These are phyloP conservation scores for Glonium stellatum DNA, from an alignment of 495 filamentous ascomycete species.

Conservation along the genomic window DNA sequence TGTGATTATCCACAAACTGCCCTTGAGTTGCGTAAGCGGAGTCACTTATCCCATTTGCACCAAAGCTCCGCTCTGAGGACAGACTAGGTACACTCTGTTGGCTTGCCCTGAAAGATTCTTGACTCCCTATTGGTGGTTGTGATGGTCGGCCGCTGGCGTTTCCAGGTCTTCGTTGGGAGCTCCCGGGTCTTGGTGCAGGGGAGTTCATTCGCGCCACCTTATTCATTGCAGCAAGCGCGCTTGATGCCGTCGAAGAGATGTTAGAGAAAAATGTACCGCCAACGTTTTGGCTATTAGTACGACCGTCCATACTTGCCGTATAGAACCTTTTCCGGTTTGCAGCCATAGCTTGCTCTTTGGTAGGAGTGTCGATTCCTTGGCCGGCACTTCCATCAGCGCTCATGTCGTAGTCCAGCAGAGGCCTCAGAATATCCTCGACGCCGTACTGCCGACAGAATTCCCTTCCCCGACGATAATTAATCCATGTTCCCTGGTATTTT, in stretches of 20 bases:
- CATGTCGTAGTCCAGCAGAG: constrained; percentile 84
- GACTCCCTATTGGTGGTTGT: constrained; percentile 57
- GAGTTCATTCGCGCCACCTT: constrained; percentile 85
- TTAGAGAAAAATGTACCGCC: constrained; percentile 91
- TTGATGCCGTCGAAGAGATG: constrained; percentile 85
- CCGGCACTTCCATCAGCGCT: constrained; percentile 63
- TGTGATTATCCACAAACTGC: constrained; percentile 23
- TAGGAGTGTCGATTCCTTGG: constrained; percentile 70
- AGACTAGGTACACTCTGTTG: constrained; percentile 63
- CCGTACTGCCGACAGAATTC: constrained; percentile 92
- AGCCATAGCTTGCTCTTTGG: constrained; percentile 99
- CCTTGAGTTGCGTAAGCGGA: constrained; percentile 47
- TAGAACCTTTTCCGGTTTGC: constrained; percentile 90
- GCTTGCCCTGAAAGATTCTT: constrained; percentile 54
- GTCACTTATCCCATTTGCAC: constrained; percentile 44
- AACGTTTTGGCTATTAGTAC: constrained; percentile 54
- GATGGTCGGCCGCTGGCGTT: constrained; percentile 46
- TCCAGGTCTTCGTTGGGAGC: constrained; percentile 40
- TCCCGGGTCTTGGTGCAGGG: constrained; percentile 55
- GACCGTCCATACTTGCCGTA: constrained; percentile 63
- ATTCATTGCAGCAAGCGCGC: constrained; percentile 88
- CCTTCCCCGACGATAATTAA: constrained; percentile 80
- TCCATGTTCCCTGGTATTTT: constrained; percentile 98
- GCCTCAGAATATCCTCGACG: constrained; percentile 78
- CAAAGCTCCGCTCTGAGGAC: constrained; percentile 58